Base-by-base conservation (phyloP, 441 rosid species). In the Pelargonium cotyledonis region DNA sequence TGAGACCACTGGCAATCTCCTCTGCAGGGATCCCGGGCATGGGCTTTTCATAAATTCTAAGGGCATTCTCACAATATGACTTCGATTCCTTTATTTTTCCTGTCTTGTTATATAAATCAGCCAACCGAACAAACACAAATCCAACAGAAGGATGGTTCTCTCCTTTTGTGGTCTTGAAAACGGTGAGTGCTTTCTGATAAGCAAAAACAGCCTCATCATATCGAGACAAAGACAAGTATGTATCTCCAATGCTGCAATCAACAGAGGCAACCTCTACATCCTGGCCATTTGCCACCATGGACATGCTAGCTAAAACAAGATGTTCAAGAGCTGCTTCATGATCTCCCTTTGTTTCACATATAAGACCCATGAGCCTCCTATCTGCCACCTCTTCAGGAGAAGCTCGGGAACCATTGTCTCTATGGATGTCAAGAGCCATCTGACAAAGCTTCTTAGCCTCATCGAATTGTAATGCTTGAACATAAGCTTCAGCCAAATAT, bases 201-300 rank as follows among this genome's bases (percentile, higher is more conserved):
- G 99, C 83, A 63, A 87, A 87, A 41, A 84, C 71, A 3, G 99
- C 95, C 76, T 94, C 99, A 57, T 94, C 97, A 43, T 85, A 94
- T 65, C 96, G 76, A 58, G 95, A 78, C 83, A 94, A 77, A 4
- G 96, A 83, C 64, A 94, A 81, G 77, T 94, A 94, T 0, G 91
- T 77, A 71, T 94, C 99, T 18, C 97, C 98, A 23, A 94, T 91
- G 82, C 95, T 86, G 70, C 96, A 86, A 77, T 91, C 97, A 70
- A 87, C 77, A 10, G 84, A 74, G 12, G 97, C 96, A 46, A 88
- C 95, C 46, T 88, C 97, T 43, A 81, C 72, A 74, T 88, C 91
- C 19, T 79, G 85, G 35, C 88, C 84, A 73, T 79, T 82, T 49
- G 94, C 83, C 9, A 87, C 83, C 96, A 91, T 85, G 0, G 99